Base-by-base conservation (phyloP, 495 filamentous ascomycete species). In the Pseudoneurospora amorphoporcata region DNA sequence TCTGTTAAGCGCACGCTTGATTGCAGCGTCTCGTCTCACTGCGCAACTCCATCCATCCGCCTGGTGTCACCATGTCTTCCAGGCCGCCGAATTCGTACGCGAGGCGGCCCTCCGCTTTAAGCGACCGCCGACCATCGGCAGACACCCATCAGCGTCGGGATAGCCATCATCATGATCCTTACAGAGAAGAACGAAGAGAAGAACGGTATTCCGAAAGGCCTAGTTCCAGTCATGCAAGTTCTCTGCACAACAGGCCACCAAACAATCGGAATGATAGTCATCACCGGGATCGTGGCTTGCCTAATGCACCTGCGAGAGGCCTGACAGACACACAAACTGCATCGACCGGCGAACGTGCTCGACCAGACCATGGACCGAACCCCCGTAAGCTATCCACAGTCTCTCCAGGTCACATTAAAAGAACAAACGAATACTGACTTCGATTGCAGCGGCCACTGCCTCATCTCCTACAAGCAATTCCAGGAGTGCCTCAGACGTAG, bases 41-140 rank as follows among this genome's bases (percentile, higher is more conserved):
- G 53, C 53, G 14, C 53, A 61, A 61, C 29, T 19, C 10, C 9
- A 65, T 65, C 14, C 29, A 35, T 35, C 53, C 29, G 29, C 53
- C 53, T 65, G 53, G 29, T 65, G 53, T 65, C n/a, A 40, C 17
- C 72, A 79, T 79, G 78, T 71, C 75, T 42, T 70, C 75, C 74
- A 72, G 70, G 47, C 47, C 77, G 14, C 39, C 68, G 35, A 73
- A 77, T 65, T 53, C 71, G 41, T 79, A 71, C 58, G 42, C 73
- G 16, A 73, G 77, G 40, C 78, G 78, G 32, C 76, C 53, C 29
- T 65, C 77, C 32, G 69, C 53, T 19, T 45, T 42, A 38, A 74
- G 76, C 39, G 76, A 78, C 17, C 76, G 75, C 39, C 75, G 73
- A 23, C 29, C 16, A 39, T 38, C 58, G 29, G 53, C 23, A 10